Conservation (phyloP, 495 filamentous ascomycete species). For the Trichocladium antarcticum region DNA sequence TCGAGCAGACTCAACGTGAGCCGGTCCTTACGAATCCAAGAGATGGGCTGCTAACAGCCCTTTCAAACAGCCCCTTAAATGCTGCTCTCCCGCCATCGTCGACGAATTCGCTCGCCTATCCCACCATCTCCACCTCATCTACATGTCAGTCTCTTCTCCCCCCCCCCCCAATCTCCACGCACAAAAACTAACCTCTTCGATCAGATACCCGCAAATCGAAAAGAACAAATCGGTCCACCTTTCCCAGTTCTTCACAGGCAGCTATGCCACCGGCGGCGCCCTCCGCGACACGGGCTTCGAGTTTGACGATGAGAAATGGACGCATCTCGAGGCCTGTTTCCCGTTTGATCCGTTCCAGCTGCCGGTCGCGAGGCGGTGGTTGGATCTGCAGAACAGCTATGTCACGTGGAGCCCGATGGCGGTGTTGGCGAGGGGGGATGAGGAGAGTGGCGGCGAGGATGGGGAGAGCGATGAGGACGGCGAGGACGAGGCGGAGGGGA, state of each 20-base stretch:
- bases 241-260: conserved; percentile 43
- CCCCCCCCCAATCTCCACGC: neutral
- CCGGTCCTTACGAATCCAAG: no score
- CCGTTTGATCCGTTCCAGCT: conserved; percentile 94
- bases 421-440: conserved; percentile 45
- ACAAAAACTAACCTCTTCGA: neutral
- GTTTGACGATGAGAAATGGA: conserved; percentile 54
- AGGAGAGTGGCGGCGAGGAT: conserved; percentile 42
- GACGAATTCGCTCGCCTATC: conserved; percentile 80
- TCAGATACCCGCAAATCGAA: conserved; percentile 67
- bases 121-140: conserved; percentile 72
- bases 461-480: conserved; percentile 24
- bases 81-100: conserved; percentile 88
- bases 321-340: conserved; percentile 83
- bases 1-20: conserved; percentile 66
- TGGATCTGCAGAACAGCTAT: conserved; percentile 62
- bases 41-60: neutral
- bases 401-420: conserved; percentile 70
- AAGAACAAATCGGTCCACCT: conserved; percentile 77
- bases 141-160: conserved; percentile 37
- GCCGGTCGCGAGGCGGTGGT: conserved; percentile 71
- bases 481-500: conserved; percentile 31
- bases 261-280: conserved; percentile 37
- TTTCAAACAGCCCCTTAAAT: conserved; percentile 58
- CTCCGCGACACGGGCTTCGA: conserved; percentile 55